Evolutionary conservation across 1,139 yeast genomes (phyloP), one percentile per base, ranked within the genome.

Genomic region (Diutina rugosa): DNA sequence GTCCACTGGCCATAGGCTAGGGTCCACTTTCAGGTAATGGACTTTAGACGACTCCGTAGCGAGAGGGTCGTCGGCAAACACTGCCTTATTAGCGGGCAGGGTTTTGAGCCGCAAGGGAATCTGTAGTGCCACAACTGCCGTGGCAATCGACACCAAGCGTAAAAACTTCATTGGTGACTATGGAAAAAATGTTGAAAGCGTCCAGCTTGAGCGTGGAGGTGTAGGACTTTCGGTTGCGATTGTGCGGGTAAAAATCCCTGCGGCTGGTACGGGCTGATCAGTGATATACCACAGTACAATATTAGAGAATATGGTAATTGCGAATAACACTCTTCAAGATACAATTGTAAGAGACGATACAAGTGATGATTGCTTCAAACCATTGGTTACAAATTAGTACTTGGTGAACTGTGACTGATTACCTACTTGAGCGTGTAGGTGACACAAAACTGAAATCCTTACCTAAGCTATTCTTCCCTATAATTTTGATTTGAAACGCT

Each of bases 1-100:
- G 60, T 79, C 71, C n/a, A 81, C 69, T 0, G 84, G 84, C 65
- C 72, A 73, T 10, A 70, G 65, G 2, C 60, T 63, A 8, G 54
- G 55, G 3, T 61, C 56, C 5, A 71, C 38, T 1, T 65, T 54
- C 26, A 71, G 61, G 56, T 67, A 72, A 57, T 73, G 72, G 8
- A 55, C 62, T 9, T 58, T 58, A n/a, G 41, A 35, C n/a, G 41
- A 35, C 41, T 5, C 14, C 2, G 41, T 12, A n/a, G 41, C n/a
- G 41, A 35, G 6, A 8, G 41, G 10, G 14, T 35, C 41, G 14
- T 35, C 41, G 41, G 41, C 41, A 4, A 35, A 35, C 12, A 35
- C 41, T 12, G n/a, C 41, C n/a, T 35, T 35, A 12, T 35, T 35
- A 14, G 46, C 21, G 9, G 46, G 55, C 1, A 9, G 14, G 9